Evolutionary conservation across 2,329 filamentous ascomycete species (phyloP), one percentile per base, ranked within the genome.

Genomic region (Fusarium udum): DNA sequence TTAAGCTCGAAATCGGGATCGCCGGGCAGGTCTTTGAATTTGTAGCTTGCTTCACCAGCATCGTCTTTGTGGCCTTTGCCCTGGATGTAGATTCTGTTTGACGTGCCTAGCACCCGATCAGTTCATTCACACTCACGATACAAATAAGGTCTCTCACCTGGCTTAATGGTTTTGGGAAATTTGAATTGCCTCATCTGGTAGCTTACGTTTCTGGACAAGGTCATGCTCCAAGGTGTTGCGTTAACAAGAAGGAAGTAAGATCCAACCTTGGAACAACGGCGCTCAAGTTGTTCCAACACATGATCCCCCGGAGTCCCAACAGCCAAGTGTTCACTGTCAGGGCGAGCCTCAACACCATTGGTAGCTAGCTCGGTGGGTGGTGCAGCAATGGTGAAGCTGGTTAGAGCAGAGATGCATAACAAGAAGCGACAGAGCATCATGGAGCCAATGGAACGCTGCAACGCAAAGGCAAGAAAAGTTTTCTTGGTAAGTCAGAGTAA

Each of bases 161-260:
- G 24, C 26, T 18, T 28, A 11, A 53, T 53, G 13, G 4, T 53
- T 28, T 37, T 7, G 6, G 51, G 49, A 22, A 53, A 53, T 7
- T 53, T 37, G 14, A 53, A 53, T 26, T 37, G 18, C 0, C 7
- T 53, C 51, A 53, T 53, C 34, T 53, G 51, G 12, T 53, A 53
- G 51, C 51, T 53, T 2, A 13, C 13, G 3, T 36, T 53, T 7
- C 13, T 37, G 5, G 34, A 12, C 34, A 53, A 39, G 15, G 24
- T 53, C 51, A 53, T 39, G 2, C 6, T 37, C 51, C 51, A 53
- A 22, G 51, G 51, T 13, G 51, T 53, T 20, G 51, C 51, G 18
- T 53, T 53, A 13, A 53, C 18, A 28, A 53, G 24, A 28, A 53
- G 51, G 24, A 53, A 53, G 20, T 36, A 53, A 9, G 51, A 53